phyloP scores from a whole-genome alignment of 805 yeast genomes.

The Candida cerambycidarum region DNA sequence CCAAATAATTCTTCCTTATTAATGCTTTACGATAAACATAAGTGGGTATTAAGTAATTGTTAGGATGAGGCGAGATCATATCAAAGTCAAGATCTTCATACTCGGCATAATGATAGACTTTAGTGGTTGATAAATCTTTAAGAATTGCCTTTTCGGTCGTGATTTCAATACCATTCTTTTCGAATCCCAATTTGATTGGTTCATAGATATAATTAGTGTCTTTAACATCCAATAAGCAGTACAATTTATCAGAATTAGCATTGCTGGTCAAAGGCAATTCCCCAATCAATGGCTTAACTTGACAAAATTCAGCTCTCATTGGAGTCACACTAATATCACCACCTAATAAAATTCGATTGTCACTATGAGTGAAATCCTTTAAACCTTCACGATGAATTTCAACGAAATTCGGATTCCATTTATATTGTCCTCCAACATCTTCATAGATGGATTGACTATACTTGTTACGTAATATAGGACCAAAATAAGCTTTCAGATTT shows the following conservation, averaged over 20 bases:
- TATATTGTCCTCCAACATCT: conserved; percentile 39
- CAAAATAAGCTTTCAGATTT: conserved; percentile 61
- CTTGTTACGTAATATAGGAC: conserved; percentile 77
- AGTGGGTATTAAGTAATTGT: conserved; percentile 66
- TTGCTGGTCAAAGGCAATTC: conserved; percentile 46
- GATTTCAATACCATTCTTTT: conserved; percentile 21
- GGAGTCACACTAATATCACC: conserved; percentile 58
- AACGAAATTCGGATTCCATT: conserved; percentile 84
- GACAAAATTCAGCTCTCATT: conserved; percentile 67
- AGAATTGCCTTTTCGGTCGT: conserved; percentile 20
- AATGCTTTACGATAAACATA: conserved; percentile 87
- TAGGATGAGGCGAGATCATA: conserved; percentile 41
- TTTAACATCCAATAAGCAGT: conserved; percentile 41
- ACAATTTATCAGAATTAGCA: neutral
- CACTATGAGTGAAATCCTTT: conserved; percentile 48
- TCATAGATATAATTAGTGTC: conserved; percentile 38
- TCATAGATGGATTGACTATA: conserved; percentile 69
- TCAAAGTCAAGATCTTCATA: conserved; percentile 88
- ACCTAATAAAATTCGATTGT: conserved; percentile 66
- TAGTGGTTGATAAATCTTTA: conserved; percentile 19
- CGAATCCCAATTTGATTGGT: conserved; percentile 42
- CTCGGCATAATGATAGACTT: conserved; percentile 78
- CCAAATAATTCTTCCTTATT: conserved; percentile 84
- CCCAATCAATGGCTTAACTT: conserved; percentile 51
- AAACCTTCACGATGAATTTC: conserved; percentile 56